Base-by-base conservation (phyloP, 192 early-diverging fungal genomes). In the Dissophora ornata region DNA sequence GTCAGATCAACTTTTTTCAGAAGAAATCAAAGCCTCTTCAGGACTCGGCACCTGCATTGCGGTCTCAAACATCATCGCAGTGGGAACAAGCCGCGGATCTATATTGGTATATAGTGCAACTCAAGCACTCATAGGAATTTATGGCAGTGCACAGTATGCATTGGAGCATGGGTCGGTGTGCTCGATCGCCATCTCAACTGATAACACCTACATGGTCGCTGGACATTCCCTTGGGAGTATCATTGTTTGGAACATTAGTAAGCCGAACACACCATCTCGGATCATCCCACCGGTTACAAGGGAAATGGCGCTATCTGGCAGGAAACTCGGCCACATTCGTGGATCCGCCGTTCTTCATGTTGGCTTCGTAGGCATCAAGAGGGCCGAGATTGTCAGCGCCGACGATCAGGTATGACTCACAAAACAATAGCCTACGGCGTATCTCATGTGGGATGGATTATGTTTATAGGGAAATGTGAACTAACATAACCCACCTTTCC, bases 261-360 rank as follows among this genome's bases (percentile, higher is more conserved):
- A 85, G 18, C 80, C 85, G 6, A 58, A 46, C 19, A 61, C 51
- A 6, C 85, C 85, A 25, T 65, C 82, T 22, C 67, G 84, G 18
- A 84, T 83, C 46, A 86, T 88, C 21, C 73, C 79, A 26, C 87
- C 87, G 1, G 79, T 88, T 34, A 63, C 81, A 3, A 53, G 63
- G 33, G 67, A 81, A 15, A 69, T 69, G 56, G 82, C 84, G n/a
- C 40, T 82, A 12, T 65, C 81, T 18, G 81, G 82, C 29, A 45
- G 84, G 50, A 88, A 84, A 54, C 81, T 84, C 65, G 87, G 87
- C 12, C 87, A 88, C 59, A 71, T 88, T 22, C 71, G 79, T 58
- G 87, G 84, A 34, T 74, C 87, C 4, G 69, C 85, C 12, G 83
- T 88, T 53, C 57, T 88, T 28, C 82, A 85, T 69, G 69, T 88